These are phyloP conservation scores for Flueggea neowawraea DNA, from an alignment of 441 rosid genomes.

Conservation along the genomic window DNA sequence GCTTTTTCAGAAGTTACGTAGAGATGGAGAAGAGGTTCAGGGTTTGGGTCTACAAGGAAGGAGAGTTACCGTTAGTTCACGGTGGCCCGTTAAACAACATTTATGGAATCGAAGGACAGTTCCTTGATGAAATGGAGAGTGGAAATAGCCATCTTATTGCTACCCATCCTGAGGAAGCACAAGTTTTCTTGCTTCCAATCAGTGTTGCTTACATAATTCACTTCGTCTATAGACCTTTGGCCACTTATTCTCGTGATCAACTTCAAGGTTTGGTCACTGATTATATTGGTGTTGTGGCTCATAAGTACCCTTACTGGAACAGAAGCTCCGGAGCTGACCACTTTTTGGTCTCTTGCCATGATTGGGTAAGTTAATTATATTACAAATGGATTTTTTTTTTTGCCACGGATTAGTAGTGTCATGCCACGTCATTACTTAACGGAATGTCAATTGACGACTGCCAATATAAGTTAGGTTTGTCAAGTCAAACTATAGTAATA, in stretches of 20 bases:
- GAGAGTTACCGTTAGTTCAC: slow-evolving; percentile 53
- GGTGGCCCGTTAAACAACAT: slow-evolving; percentile 40
- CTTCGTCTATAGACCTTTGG: slow-evolving; percentile 43
- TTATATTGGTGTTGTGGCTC: slow-evolving; percentile 33
- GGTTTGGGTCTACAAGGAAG: slow-evolving; percentile 62
- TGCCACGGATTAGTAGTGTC: too few species aligned
- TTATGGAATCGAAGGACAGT: slow-evolving; percentile 69
- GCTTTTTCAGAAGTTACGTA: slow-evolving; percentile 41
- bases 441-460: too few species aligned
- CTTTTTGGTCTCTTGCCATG: slow-evolving; percentile 50
- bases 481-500: too few species aligned
- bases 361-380: slow-evolving; percentile 41
- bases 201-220: slow-evolving; percentile 44
- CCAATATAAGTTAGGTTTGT: too few species aligned
- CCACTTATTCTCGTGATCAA: slow-evolving; percentile 31
- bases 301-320: slow-evolving; percentile 38
- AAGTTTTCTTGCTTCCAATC: slow-evolving; percentile 53
- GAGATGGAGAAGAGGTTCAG: slow-evolving; percentile 62
- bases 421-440: too few species aligned
- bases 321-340: slow-evolving; percentile 45
- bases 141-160: slow-evolving; percentile 40
- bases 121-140: slow-evolving; percentile 56
- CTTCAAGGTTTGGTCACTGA: slow-evolving; percentile 37
- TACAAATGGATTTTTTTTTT: too few species aligned
- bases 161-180: slow-evolving; percentile 46